A percentile compares a stretch with the other conserved stretches of the same genome.
Evolutionary conservation across 352 stramenopile species (phyloP).

Genomic region (Aphanomyces euteiches): DNA sequence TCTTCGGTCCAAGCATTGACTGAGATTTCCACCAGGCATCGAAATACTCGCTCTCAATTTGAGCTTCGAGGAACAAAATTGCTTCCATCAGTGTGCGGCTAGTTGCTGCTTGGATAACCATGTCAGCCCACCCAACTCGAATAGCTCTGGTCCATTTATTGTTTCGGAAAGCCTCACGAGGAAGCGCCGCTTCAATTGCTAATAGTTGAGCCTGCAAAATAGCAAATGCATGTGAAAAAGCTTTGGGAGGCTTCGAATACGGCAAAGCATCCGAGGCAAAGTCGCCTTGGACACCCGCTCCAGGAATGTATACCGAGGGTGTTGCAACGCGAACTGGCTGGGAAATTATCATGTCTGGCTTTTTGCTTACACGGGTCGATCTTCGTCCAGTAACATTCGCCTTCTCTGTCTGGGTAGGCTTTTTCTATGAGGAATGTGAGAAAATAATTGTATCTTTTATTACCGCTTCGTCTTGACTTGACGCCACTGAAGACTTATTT

Average conservation of each 20-base stretch:
- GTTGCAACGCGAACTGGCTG: not conserved
- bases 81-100: constrained; percentile 53
- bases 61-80: constrained; percentile 69
- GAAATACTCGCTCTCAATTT: constrained; percentile 71
- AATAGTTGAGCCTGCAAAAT: constrained; percentile 67
- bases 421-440: not conserved
- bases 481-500: no score
- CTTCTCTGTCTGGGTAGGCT: not conserved
- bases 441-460: not conserved
- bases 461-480: not conserved
- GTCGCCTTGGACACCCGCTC: constrained; percentile 21
- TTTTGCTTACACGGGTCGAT: constrained; percentile 24
- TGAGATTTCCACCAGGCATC: constrained; percentile 73
- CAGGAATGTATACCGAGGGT: constrained; percentile 9
- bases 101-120: constrained; percentile 57
- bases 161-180: constrained; percentile 71
- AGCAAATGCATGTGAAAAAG: constrained; percentile 39
- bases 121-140: constrained; percentile 70
- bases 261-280: constrained; percentile 22
- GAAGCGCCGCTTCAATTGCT: constrained; percentile 65
- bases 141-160: constrained; percentile 62
- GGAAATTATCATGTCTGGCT: constrained; percentile 11
- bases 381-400: constrained; percentile 3
- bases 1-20: constrained; percentile 55
- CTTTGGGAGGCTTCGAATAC: not conserved